Evolutionary conservation across 2,329 filamentous ascomycete genomes (phyloP).

Genomic region (Fusarium chlamydosporum): DNA sequence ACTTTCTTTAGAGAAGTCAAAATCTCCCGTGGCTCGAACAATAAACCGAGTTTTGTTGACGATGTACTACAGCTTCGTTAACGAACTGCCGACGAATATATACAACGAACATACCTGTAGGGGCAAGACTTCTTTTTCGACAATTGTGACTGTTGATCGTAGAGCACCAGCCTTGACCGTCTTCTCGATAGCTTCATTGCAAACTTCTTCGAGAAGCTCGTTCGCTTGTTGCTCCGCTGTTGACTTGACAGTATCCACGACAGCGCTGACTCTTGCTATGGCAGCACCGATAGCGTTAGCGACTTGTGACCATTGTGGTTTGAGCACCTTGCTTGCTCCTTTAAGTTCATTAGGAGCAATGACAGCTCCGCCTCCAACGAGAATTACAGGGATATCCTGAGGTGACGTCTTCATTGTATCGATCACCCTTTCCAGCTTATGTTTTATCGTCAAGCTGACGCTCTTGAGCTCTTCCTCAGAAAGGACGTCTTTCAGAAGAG

Average conservation of each 20-base stretch:
- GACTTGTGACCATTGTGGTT: conserved; percentile 69
- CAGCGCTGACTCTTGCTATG: conserved; percentile 70
- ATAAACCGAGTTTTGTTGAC: conserved; percentile 69
- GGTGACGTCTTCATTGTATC: conserved; percentile 75
- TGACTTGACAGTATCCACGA: conserved; percentile 65
- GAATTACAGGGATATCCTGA: conserved; percentile 69
- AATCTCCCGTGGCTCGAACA: conserved; percentile 71
- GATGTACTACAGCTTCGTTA: conserved; percentile 59
- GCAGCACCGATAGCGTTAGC: conserved; percentile 77
- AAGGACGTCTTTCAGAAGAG: conserved; percentile 54
- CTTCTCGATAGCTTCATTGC: conserved; percentile 59
- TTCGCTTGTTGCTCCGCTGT: conserved; percentile 59
- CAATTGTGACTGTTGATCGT: conserved; percentile 61
- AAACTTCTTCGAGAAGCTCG: conserved; percentile 58
- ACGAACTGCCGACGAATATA: neutral
- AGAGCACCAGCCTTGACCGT: conserved; percentile 63
- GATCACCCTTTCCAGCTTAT: conserved; percentile 68
- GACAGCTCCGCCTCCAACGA: conserved; percentile 74
- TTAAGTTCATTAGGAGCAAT: conserved; percentile 68
- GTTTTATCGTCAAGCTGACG: conserved; percentile 60
- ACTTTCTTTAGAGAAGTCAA: conserved; percentile 58
- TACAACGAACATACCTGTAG: conserved; percentile 58
- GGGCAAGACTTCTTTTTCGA: conserved; percentile 68
- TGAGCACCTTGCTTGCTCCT: conserved; percentile 69
- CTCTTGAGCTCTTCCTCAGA: conserved; percentile 54